Conservation (phyloP, 2,329 filamentous ascomycete species). For the Colletotrichum tropicicola region DNA sequence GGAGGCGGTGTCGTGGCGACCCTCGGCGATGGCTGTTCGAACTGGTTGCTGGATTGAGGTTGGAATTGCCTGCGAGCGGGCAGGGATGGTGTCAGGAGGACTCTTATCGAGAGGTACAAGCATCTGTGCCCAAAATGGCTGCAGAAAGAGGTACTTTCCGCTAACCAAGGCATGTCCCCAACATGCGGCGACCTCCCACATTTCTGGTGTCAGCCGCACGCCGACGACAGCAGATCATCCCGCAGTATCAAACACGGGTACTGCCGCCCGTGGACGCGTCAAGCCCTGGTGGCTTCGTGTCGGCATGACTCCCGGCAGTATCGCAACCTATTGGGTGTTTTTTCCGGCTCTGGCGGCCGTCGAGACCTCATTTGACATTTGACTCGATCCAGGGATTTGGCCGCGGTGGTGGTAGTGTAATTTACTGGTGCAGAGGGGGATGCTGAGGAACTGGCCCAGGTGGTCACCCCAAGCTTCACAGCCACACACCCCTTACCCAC, state of each 20-base stretch:
- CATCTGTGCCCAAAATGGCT: too few relatives aligned
- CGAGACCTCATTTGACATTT: neutral
- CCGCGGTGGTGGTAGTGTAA: neutral
- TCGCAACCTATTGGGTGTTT: too few relatives aligned
- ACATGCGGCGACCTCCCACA: slow-evolving; percentile 27
- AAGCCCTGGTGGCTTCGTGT: too few relatives aligned
- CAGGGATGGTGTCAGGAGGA: slow-evolving; percentile 21
- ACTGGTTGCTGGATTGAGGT: slow-evolving; percentile 21
- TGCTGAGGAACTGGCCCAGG: neutral
- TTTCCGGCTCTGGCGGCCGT: neutral
- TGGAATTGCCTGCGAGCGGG: slow-evolving; percentile 23
- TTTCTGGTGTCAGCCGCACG: slow-evolving; percentile 25
- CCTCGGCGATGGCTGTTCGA: slow-evolving; percentile 9
- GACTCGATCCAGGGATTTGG: neutral
- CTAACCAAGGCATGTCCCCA: neutral
- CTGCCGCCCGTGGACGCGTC: neutral
- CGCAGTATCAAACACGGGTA: neutral
- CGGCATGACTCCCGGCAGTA: too few relatives aligned
- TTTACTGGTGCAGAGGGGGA: neutral
- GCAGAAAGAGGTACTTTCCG: neutral
- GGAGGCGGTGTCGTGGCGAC: slow-evolving; percentile 16
- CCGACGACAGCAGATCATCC: slow-evolving; percentile 18
- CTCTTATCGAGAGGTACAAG: neutral
- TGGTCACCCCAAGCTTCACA: slow-evolving; percentile 21
- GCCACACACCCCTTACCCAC: slow-evolving; percentile 9